A percentile compares a stretch with the other conserved stretches of the same genome.
phyloP scores from a whole-genome alignment of 176 grass and related monocot species.

The Miscanthus lutarioriparius region DNA sequence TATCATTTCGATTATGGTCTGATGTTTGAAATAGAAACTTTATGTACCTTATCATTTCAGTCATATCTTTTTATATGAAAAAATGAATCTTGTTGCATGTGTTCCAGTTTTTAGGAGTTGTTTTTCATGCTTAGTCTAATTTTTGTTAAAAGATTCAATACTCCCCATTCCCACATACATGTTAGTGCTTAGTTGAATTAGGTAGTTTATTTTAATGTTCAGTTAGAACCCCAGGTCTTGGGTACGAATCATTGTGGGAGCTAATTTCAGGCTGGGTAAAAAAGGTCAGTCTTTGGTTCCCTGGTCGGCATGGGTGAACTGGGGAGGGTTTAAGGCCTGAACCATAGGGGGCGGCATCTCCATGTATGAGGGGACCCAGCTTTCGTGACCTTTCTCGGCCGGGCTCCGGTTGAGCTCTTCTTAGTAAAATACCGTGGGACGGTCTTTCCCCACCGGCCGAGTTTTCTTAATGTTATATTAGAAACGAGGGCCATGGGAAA shows the following conservation, averaged over 20 bases:
- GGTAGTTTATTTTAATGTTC: not conserved
- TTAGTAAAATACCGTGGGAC: not conserved
- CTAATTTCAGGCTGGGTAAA: not conserved
- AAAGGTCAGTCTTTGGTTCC: not conserved
- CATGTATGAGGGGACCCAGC: not conserved
- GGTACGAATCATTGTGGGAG: not conserved
- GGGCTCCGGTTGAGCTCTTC: not conserved
- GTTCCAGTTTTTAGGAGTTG: not conserved
- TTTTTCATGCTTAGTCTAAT: conserved; percentile 13
- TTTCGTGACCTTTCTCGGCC: too few relatives aligned
- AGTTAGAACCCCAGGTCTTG: not conserved
- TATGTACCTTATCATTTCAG: conserved; percentile 7
- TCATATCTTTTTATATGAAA: not conserved
- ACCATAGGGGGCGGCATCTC: not conserved
- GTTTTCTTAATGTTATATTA: not conserved
- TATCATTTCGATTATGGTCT: not conserved
- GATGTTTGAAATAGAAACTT: conserved; percentile 8
- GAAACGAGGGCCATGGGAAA: not conserved
- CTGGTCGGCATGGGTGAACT: not conserved
- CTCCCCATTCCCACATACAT: not conserved
- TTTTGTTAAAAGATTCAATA: not conserved
- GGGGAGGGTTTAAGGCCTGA: too few relatives aligned
- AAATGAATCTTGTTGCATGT: not conserved
- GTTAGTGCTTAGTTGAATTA: conserved; percentile 13
- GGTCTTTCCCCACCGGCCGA: not conserved